Base-by-base conservation (phyloP, 1,139 yeast genomes). In the Saccharomyces uvarum region DNA sequence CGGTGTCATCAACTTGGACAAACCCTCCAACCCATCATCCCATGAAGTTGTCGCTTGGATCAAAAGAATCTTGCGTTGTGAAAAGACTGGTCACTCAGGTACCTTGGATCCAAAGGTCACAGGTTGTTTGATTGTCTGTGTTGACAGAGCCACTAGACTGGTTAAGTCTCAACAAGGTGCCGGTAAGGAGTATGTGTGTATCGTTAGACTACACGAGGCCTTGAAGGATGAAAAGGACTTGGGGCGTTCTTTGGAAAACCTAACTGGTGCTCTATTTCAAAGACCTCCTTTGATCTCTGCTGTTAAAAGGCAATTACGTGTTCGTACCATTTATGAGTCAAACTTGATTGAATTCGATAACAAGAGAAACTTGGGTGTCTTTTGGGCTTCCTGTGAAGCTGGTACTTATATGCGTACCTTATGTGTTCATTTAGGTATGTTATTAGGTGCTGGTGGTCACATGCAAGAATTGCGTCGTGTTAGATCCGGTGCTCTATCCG, bases 381-480 rank as follows among this genome's bases (percentile, higher is more conserved):
- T 93, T 79, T 93, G 99, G 99, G 98, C 98, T 58, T 87, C 96
- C 50, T 93, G 99, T 82, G 99, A 93, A 79, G 99, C 99, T 59
- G 99, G 99, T 75, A 93, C 99, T 61, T 93, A 93, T 77, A 93
- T 93, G 97, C 88, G 99, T 83, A 93, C 99, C 54, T 79, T 93
- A 68, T 93, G 99, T 84, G 99, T 93, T 59, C 99, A 93, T 75
- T 79, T 93, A 70, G 99, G 99, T 78, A 91, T 93, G 96, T 80
- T 93, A 59, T 80, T 93, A 64, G 97, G 98, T 67, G 98, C 90
- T 66, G 99, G 99, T 73, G 99, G 98, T 65, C 99, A 93, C 77
- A 93, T 93, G 99, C 99, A 93, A 81, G 99, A 93, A 77, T 85
- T 93, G 68, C 90, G 99, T 77, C 91, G 99, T 80, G 99, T 93